Evolutionary conservation across 495 filamentous ascomycete genomes (phyloP).

Genomic region (Penicillium samsonianum): DNA sequence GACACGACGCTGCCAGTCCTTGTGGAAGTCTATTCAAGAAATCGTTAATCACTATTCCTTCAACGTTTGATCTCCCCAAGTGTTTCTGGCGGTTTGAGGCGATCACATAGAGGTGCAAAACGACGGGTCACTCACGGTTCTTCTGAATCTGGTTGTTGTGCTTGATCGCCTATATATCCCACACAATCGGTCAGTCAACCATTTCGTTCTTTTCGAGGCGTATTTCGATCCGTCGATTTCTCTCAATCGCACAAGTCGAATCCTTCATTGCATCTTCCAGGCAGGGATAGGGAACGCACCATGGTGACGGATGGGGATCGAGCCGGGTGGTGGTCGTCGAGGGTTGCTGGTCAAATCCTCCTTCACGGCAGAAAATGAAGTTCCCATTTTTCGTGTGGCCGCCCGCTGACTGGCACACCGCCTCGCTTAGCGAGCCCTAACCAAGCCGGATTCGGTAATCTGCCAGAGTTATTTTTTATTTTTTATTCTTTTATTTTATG

Average conservation of each 20-base stretch:
- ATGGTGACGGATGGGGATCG: slow-evolving; percentile 68
- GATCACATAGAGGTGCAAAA: slow-evolving; percentile 7
- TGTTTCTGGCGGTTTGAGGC: slow-evolving; percentile 3
- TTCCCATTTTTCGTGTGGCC: slow-evolving; percentile 50
- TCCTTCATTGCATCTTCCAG: slow-evolving; percentile 11
- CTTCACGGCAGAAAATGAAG: slow-evolving; percentile 40
- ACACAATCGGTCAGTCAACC: slow-evolving; percentile 36
- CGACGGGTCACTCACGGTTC: slow-evolving; percentile 72
- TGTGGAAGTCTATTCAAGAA: slow-evolving; percentile 84
- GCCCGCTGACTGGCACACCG: slow-evolving; percentile 39
- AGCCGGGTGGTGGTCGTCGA: slow-evolving; percentile 52
- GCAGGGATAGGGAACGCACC: slow-evolving; percentile 48
- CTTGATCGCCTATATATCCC: slow-evolving; percentile 80
- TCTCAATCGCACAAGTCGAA: slow-evolving; percentile 15
- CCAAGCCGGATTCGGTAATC: slow-evolving; percentile 29
- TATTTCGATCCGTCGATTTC: slow-evolving; percentile 12
- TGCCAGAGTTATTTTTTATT: slow-evolving; percentile 23
- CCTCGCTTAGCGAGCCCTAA: slow-evolving; percentile 56
- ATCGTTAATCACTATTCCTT: slow-evolving; percentile 30
- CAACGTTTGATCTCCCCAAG: slow-evolving; percentile 20
- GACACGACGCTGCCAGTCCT: slow-evolving; percentile 99
- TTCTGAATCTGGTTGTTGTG: slow-evolving; percentile 99
- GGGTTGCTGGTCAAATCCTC: slow-evolving; percentile 56
- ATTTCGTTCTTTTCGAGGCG: slow-evolving; percentile 15
- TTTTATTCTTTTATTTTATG: background rate